Evolutionary conservation across 768 basidiomycete species (phyloP).

Genomic region (Paxillus rubicundulus): DNA sequence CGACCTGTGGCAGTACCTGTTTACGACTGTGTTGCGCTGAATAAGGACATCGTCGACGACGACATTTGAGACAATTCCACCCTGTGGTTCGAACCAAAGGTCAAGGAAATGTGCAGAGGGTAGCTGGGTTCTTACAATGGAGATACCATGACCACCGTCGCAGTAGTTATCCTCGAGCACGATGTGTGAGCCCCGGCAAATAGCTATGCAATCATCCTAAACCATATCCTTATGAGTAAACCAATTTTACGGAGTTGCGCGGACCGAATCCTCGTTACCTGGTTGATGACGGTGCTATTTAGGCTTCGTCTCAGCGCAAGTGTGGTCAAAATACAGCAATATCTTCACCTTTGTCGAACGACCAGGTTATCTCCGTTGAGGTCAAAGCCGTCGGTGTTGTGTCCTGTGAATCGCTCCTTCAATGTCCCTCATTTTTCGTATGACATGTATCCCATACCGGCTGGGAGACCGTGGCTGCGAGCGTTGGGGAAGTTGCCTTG

Average conservation of each 20-base stretch:
- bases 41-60: slow-evolving; percentile 49
- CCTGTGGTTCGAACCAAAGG: background rate
- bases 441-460: slow-evolving; percentile 32
- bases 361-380: slow-evolving; percentile 34
- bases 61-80: slow-evolving; percentile 38
- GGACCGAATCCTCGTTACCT: too few species aligned
- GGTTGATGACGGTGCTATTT: too few species aligned
- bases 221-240: too few species aligned
- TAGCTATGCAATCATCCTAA: slow-evolving; percentile 63
- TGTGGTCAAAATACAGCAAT: background rate
- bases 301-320: background rate
- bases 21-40: slow-evolving; percentile 49
- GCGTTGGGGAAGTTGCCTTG: slow-evolving; percentile 51
- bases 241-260: too few species aligned
- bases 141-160: slow-evolving; percentile 62
- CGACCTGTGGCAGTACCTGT: slow-evolving; percentile 39
- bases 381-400: slow-evolving; percentile 54
- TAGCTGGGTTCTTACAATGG: slow-evolving; percentile 34
- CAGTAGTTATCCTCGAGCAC: slow-evolving; percentile 52
- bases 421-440: background rate
- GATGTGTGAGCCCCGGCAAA: slow-evolving; percentile 44
- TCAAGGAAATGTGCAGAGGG: background rate
- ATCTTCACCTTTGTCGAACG: slow-evolving; percentile 28
- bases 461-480: slow-evolving; percentile 45
- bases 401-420: slow-evolving; percentile 25